Conservation (phyloP, 2,329 filamentous ascomycete genomes). For the Diaporthe nobilis region DNA sequence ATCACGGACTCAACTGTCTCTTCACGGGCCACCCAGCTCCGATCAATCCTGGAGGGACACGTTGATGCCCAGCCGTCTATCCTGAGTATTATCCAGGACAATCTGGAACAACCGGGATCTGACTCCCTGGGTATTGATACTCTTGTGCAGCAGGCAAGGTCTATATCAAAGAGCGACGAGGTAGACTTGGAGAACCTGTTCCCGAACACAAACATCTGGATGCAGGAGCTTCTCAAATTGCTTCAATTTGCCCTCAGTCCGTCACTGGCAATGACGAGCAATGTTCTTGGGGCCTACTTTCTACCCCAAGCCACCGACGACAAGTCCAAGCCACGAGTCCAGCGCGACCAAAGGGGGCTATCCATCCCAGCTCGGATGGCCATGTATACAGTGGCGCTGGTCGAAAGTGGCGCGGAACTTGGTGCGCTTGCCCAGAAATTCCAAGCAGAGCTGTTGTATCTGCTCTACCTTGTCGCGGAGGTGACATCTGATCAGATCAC, state of each 20-base stretch:
- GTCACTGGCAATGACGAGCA: constrained; percentile 81
- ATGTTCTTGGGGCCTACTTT: constrained; percentile 78
- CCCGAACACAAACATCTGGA: constrained; percentile 77
- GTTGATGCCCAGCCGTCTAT: constrained; percentile 60
- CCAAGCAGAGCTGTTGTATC: constrained; percentile 65
- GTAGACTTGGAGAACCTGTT: constrained; percentile 65
- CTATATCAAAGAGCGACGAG: constrained; percentile 54
- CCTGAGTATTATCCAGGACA: constrained; percentile 67
- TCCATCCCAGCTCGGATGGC: constrained; percentile 83
- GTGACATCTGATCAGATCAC: constrained; percentile 69
- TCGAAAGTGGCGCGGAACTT: constrained; percentile 60
- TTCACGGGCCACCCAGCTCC: constrained; percentile 59
- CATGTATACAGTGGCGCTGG: constrained; percentile 74
- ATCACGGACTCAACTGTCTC: constrained; percentile 56
- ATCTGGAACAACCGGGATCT: constrained; percentile 64
- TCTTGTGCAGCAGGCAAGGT: constrained; percentile 63
- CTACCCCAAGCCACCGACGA: constrained; percentile 57
- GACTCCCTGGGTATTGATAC: constrained; percentile 69
- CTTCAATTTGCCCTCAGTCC: constrained; percentile 67
- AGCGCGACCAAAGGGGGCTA: constrained; percentile 77
- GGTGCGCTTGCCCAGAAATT: constrained; percentile 56
- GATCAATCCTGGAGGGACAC: constrained; percentile 61
- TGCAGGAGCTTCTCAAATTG: constrained; percentile 70
- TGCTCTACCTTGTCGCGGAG: constrained; percentile 65
- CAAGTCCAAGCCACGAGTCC: constrained; percentile 42